phyloP scores from a whole-genome alignment of 768 basidiomycete species.

The Russula sp. region DNA sequence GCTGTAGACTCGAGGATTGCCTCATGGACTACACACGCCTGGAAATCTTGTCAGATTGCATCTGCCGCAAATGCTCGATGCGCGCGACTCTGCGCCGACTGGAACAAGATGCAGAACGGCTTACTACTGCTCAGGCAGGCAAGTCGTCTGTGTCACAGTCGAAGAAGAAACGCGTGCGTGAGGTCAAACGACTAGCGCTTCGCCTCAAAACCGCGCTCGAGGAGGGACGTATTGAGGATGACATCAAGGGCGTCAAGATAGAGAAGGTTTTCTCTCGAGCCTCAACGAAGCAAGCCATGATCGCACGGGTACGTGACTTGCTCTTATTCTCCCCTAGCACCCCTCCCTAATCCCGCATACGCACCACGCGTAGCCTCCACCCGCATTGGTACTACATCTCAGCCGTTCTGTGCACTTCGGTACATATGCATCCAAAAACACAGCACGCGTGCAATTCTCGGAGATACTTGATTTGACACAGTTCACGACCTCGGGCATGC shows the following conservation, averaged over 20 bases:
- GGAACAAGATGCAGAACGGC: conserved; percentile 51
- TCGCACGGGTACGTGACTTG: conserved; percentile 64
- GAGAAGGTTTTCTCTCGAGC: conserved; percentile 70
- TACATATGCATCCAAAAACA: conserved; percentile 74
- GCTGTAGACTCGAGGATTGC: conserved; percentile 73
- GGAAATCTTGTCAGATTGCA: conserved; percentile 85
- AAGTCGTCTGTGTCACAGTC: conserved; percentile 51
- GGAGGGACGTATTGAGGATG: conserved; percentile 76
- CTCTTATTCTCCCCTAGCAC: neutral
- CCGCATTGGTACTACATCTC: conserved; percentile 81
- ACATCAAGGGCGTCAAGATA: conserved; percentile 71
- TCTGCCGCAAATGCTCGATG: conserved; percentile 88
- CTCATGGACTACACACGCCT: conserved; percentile 84
- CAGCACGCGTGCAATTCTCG: conserved; percentile 72
- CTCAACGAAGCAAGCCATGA: conserved; percentile 88
- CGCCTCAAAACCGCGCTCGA: conserved; percentile 59
- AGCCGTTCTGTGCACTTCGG: conserved; percentile 88
- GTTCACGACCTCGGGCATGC: conserved; percentile 75
- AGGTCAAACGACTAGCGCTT: conserved; percentile 58
- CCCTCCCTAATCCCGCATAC: neutral
- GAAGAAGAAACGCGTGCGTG: conserved; percentile 70
- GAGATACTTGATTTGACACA: conserved; percentile 86
- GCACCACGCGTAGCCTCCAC: conserved; percentile 58
- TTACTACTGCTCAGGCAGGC: conserved; percentile 33
- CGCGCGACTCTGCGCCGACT: conserved; percentile 67